Evolutionary conservation across 2,329 filamentous ascomycete species (phyloP), one percentile per base, ranked within the genome.

Genomic region (Whalleya microplaca): DNA sequence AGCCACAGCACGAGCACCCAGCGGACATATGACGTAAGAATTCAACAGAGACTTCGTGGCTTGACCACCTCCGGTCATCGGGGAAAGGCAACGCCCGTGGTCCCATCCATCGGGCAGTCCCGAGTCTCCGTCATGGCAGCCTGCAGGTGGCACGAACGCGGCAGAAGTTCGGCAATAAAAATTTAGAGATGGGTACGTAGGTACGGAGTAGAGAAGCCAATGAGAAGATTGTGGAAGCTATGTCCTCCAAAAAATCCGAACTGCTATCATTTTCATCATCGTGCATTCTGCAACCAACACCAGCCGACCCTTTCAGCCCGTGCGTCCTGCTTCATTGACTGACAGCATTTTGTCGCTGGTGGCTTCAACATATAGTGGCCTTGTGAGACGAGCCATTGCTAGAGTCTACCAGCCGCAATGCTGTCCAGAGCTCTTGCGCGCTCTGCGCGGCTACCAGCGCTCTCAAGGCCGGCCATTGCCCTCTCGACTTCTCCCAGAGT

Each of bases 371-470:
- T 12, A 37, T 37, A 37, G 8, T 37, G 32, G 10, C 32, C 3
- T 3, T 14, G 9, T 12, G 3, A 14, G 32, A 12, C 14, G 32
- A 37, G 32, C 10, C 32, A 37, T 37, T 37, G 4, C 32, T 37
- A 12, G 32, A 37, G 9, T 37, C 4, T 37, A 52, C 27, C 32
- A 20, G 45, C 21, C 61, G 70, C 63, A 64, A 78, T 78, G 75
- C 63, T 76, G 62, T 72, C 74, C 41, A 70, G 74, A 71, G 69
- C 72, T 56, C 67, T 75, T 48, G 66, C 69, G 68, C 74, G 72
- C 66, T 72, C 72, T 56, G 71, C 70, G 65, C 71, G 71, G 53
- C 65, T 68, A 52, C 68, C 69, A 37, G 66, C 68, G 51, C 65
- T 73, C 21, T 62, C 66, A 9, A 65, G 68, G 55, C 64, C 70